Evolutionary conservation across 768 basidiomycete species (phyloP).

Genomic region (Tulasnella sp.): DNA sequence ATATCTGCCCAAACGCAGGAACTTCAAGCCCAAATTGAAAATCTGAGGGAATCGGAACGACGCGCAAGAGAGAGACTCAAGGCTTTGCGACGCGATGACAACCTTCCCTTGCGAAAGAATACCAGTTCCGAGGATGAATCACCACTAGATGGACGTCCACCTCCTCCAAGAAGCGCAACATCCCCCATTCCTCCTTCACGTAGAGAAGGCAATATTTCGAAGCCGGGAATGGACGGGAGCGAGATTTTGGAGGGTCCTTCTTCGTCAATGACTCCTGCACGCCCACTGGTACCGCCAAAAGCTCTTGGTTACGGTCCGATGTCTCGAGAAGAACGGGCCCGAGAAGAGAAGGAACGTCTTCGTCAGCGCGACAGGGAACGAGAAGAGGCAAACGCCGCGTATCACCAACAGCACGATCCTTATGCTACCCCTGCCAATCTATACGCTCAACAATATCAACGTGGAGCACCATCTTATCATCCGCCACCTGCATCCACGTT

Average conservation of each 20-base stretch:
- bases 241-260: neutral
- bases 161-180: neutral
- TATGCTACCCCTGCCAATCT: neutral
- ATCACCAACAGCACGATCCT: neutral
- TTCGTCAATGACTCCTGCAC: neutral
- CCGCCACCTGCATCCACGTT: neutral
- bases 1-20: constrained; percentile 2
- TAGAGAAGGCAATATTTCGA: too few species aligned
- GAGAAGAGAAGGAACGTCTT: constrained; percentile 5
- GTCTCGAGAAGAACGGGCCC: neutral
- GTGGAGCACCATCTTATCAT: neutral
- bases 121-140: neutral
- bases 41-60: constrained; percentile 1
- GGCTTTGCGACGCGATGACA: constrained; percentile 2
- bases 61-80: constrained; percentile 7
- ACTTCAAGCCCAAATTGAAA: constrained; percentile 9
- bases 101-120: neutral
- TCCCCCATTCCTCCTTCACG: neutral
- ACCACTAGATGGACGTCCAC: neutral
- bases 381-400: too few species aligned
- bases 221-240: too few species aligned
- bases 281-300: neutral
- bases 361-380: constrained; percentile 1
- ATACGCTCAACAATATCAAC: neutral
- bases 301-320: neutral